Evolutionary conservation across 2,329 filamentous ascomycete species (phyloP).

Genomic region (Neonectria hederae): DNA sequence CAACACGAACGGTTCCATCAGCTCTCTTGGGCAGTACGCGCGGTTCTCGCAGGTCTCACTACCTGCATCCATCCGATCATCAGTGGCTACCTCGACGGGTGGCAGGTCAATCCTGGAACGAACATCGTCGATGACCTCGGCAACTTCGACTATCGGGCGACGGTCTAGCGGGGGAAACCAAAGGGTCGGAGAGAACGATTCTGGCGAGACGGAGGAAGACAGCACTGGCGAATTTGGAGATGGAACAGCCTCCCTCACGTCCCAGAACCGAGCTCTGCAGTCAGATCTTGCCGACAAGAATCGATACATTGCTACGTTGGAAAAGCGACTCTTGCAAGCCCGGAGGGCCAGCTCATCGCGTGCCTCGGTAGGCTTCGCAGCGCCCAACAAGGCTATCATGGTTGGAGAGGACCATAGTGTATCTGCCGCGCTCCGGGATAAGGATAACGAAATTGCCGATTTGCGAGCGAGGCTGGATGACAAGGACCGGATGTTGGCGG

Average conservation of each 20-base stretch:
- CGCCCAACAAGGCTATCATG: conserved; percentile 69
- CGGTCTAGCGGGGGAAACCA: conserved; percentile 56
- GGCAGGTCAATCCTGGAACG: conserved; percentile 66
- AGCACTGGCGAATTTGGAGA: conserved; percentile 85
- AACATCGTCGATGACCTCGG: conserved; percentile 73
- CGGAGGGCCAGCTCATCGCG: conserved; percentile 89
- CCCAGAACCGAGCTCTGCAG: conserved; percentile 92
- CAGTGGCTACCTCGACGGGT: conserved; percentile 70
- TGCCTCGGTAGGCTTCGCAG: conserved; percentile 77
- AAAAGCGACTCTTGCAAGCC: conserved; percentile 91
- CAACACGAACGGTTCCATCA: conserved; percentile 79
- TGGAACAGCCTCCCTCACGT: conserved; percentile 80
- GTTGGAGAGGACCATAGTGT: conserved; percentile 84
- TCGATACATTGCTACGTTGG: conserved; percentile 91
- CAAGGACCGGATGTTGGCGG: conserved; percentile 92
- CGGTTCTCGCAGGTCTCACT: conserved; percentile 69
- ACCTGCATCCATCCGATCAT: conserved; percentile 71
- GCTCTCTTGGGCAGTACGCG: conserved; percentile 70
- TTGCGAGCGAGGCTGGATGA: conserved; percentile 90
- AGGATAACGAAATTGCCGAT: conserved; percentile 91
- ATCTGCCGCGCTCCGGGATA: conserved; percentile 79
- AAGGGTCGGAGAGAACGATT: conserved; percentile 53
- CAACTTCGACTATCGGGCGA: conserved; percentile 66
- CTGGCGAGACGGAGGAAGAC: conserved; percentile 70
- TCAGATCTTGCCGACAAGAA: conserved; percentile 97